A percentile compares a stretch with the other conserved stretches of the same genome.
These are phyloP conservation scores for Colletotrichum tropicale DNA, from an alignment of 2,329 filamentous ascomycete species.

Conservation along the genomic window DNA sequence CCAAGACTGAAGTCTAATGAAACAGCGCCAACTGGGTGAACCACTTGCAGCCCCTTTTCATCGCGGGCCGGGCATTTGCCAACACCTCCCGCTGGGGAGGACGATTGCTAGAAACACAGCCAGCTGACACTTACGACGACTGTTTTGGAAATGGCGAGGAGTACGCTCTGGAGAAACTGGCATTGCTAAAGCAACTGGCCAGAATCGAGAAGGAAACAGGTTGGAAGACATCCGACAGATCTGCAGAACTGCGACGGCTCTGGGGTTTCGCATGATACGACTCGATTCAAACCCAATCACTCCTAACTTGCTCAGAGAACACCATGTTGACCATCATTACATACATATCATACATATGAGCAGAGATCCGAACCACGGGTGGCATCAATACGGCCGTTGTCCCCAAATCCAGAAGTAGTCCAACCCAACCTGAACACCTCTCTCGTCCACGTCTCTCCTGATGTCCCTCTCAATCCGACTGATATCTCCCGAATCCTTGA, in stretches of 20 bases:
- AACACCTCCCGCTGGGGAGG: neutral
- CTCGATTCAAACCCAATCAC: neutral
- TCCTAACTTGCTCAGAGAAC: too few relatives aligned
- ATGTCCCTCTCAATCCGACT: neutral
- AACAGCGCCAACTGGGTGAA: constrained; percentile 19
- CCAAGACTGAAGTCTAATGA: neutral
- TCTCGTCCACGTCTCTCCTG: neutral
- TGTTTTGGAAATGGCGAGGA: neutral
- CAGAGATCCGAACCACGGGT: neutral
- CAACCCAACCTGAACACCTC: neutral
- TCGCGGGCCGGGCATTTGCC: constrained; percentile 5
- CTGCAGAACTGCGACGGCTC: neutral
- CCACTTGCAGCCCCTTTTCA: constrained; percentile 17
- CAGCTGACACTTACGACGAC: neutral
- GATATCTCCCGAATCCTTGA: constrained; percentile 1
- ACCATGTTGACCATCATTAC: neutral
- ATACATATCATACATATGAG: neutral
- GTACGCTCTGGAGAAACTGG: constrained; percentile 1
- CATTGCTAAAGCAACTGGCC: constrained; percentile 8
- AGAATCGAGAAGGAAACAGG: constrained; percentile 13
- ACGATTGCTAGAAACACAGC: neutral
- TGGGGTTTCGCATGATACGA: neutral
- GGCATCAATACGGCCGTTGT: neutral
- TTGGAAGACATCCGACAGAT: constrained; percentile 14
- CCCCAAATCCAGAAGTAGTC: constrained; percentile 7